Evolutionary conservation across 148 eudicot species (phyloP).

Genomic region (Pouteria glomerata): DNA sequence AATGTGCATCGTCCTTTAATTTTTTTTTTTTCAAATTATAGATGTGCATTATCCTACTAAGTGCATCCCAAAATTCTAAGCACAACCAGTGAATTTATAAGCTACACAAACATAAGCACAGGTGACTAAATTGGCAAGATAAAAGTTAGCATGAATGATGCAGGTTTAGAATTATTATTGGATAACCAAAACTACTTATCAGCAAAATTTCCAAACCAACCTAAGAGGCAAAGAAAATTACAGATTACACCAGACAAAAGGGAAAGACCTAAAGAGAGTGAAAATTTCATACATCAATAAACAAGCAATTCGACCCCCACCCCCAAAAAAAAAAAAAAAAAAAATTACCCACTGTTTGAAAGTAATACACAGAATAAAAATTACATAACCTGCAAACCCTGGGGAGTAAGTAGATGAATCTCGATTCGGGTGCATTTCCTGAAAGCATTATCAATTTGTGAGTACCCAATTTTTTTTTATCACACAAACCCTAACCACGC

Average conservation of each 20-base stretch:
- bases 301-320: background rate
- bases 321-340: too few species aligned
- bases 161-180: background rate
- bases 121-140: background rate
- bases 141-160: background rate
- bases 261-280: background rate
- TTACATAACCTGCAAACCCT: constrained; percentile 77
- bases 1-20: too few species aligned
- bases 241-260: too few species aligned
- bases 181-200: background rate
- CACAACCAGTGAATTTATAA: background rate
- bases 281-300: background rate
- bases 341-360: too few species aligned
- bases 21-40: too few species aligned
- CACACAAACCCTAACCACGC: background rate
- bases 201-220: background rate
- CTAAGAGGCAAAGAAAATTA: background rate
- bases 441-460: constrained; percentile 14
- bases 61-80: background rate
- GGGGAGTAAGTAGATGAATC: constrained; percentile 86
- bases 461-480: background rate
- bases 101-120: background rate
- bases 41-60: background rate
- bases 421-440: constrained; percentile 89
- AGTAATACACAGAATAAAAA: constrained; percentile 2